These are phyloP conservation scores for Ophiocordyceps polyrhachis-furcata DNA, from an alignment of 2,329 filamentous ascomycete genomes.

Conservation along the genomic window DNA sequence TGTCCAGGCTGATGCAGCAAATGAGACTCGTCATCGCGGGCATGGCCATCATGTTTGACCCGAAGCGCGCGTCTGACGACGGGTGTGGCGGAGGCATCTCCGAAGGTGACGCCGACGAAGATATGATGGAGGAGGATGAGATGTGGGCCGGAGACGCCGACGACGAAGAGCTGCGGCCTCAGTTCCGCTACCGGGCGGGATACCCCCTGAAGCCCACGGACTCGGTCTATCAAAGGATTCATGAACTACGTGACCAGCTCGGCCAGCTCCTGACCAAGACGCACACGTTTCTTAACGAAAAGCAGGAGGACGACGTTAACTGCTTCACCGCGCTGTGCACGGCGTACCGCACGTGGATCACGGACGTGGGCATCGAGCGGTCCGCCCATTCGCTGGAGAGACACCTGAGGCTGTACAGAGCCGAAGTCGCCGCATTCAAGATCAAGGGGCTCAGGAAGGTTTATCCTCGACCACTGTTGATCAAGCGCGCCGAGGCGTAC, in stretches of 20 bases:
- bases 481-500: conserved; percentile 86
- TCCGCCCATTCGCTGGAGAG: conserved; percentile 87
- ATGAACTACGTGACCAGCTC: conserved; percentile 61
- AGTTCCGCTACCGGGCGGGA: conserved; percentile 76
- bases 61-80: conserved; percentile 44
- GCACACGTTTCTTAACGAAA: conserved; percentile 62
- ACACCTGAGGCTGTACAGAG: conserved; percentile 64
- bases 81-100: conserved; percentile 27
- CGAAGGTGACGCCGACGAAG: conserved; percentile 34
- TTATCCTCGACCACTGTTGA: conserved; percentile 80
- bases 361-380: conserved; percentile 89
- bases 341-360: conserved; percentile 90
- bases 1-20: conserved; percentile 75
- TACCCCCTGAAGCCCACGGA: conserved; percentile 46
- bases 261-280: conserved; percentile 68
- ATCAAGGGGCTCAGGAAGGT: conserved; percentile 81
- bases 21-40: conserved; percentile 80
- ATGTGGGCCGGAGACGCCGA: conserved; percentile 47
- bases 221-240: conserved; percentile 54
- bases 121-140: conserved; percentile 26
- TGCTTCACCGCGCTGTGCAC: conserved; percentile 89
- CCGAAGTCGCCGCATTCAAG: conserved; percentile 84
- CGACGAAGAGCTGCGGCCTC: conserved; percentile 66
- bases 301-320: conserved; percentile 87
- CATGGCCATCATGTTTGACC: conserved; percentile 76